These are phyloP conservation scores for Wickerhamiella spandovensis DNA, from an alignment of 805 yeast genomes.

Conservation along the genomic window DNA sequence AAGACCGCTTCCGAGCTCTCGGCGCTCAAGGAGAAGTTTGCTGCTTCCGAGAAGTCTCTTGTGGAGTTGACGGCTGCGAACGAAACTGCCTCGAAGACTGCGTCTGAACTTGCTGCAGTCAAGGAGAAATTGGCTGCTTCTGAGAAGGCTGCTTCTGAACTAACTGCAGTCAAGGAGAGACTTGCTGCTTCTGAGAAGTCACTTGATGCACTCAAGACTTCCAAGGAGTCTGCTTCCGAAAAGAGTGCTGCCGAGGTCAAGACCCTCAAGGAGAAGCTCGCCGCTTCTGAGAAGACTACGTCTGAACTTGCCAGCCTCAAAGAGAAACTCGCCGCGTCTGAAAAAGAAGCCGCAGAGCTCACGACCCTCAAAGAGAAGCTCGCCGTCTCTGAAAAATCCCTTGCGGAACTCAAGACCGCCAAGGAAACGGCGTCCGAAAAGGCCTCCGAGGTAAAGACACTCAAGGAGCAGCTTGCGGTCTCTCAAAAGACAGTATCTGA, in stretches of 20 bases:
- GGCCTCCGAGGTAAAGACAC: background rate
- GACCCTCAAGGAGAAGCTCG: background rate
- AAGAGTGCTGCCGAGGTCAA: conserved; percentile 3
- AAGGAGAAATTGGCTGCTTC: background rate
- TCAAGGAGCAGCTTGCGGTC: background rate
- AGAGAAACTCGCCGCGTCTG: background rate
- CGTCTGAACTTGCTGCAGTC: background rate
- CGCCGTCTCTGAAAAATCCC: background rate
- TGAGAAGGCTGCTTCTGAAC: background rate
- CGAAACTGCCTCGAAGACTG: no score
- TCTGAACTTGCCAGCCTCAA: conserved; percentile 3
- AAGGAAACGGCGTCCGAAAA: background rate
- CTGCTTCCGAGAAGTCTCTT: background rate
- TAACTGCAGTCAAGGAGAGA: background rate
- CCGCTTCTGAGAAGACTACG: background rate
- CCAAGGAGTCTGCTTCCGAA: background rate
- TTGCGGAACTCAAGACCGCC: background rate
- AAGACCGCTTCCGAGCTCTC: no score
- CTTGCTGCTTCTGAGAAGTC: background rate
- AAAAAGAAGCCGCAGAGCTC: conserved; percentile 3
- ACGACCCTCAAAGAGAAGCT: background rate
- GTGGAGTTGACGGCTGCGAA: background rate
- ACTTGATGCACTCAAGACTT: background rate
- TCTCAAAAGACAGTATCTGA: background rate
- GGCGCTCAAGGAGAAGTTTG: background rate